Conservation (phyloP, 1,139 yeast species). For the Kurtzmaniella quercitrusa region DNA sequence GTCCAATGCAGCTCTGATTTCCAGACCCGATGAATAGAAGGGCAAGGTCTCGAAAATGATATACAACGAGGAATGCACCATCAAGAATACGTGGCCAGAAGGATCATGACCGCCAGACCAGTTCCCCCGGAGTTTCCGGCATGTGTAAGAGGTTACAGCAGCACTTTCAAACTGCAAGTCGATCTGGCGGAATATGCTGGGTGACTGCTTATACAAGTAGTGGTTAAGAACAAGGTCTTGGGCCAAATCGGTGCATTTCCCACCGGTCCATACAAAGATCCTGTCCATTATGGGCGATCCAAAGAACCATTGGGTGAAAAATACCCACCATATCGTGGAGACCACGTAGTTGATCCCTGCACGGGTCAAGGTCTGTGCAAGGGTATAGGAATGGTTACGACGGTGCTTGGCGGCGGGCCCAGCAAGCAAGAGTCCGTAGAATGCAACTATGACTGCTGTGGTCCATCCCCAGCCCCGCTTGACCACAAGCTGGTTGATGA, state of each 20-base stretch:
- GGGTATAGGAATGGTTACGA: background rate
- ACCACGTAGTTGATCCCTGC: conserved; percentile 38
- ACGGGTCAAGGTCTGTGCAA: conserved; percentile 1
- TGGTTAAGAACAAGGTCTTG: conserved; percentile 9
- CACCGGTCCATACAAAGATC: conserved; percentile 78
- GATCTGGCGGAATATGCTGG: conserved; percentile 1
- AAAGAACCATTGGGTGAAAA: conserved; percentile 87
- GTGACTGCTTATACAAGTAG: background rate
- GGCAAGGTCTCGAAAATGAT: conserved; percentile 62
- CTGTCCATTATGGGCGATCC: conserved; percentile 90
- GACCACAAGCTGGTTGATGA: conserved; percentile 71
- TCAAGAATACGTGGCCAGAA: conserved; percentile 84
- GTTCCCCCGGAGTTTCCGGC: conserved; percentile 59
- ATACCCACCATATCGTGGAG: conserved; percentile 74
- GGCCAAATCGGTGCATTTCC: conserved; percentile 50
- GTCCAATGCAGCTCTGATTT: conserved; percentile 2
- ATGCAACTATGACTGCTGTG: conserved; percentile 25
- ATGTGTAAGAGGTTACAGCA: conserved; percentile 42
- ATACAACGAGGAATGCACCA: conserved; percentile 68
- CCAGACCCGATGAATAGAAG: conserved; percentile 27
- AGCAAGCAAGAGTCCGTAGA: background rate
- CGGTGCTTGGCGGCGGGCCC: background rate
- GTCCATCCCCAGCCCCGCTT: conserved; percentile 97
- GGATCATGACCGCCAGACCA: conserved; percentile 98
- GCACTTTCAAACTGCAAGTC: conserved; percentile 14